Evolutionary conservation across 768 basidiomycete genomes (phyloP).

Genomic region (Butyriboletus loyo): DNA sequence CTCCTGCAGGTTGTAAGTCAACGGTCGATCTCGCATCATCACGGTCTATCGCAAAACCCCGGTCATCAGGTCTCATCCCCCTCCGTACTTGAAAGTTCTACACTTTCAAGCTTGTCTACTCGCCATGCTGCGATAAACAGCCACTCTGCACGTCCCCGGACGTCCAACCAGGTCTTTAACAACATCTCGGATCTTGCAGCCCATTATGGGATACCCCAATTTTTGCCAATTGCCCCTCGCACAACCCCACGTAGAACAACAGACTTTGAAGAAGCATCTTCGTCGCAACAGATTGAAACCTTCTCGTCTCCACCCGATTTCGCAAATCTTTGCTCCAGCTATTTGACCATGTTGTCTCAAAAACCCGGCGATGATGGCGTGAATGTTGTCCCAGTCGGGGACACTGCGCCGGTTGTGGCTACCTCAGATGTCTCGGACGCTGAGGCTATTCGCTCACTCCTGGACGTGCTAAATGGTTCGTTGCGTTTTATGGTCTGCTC

Average conservation of each 20-base stretch:
- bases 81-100: conserved; percentile 46
- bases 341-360: conserved; percentile 65
- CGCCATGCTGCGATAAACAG: conserved; percentile 61
- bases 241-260: conserved; percentile 46
- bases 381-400: conserved; percentile 31
- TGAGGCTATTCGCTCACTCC: conserved; percentile 36
- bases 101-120: conserved; percentile 50
- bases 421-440: conserved; percentile 20
- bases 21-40: conserved; percentile 39
- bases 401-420: conserved; percentile 25
- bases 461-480: conserved; percentile 40
- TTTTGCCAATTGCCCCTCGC: conserved; percentile 64
- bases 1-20: conserved; percentile 41
- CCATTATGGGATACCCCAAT: conserved; percentile 78
- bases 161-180: conserved; percentile 60
- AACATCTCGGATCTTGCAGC: conserved; percentile 66
- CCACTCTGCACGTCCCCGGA: conserved; percentile 58
- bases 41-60: conserved; percentile 36
- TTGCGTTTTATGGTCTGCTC: background rate
- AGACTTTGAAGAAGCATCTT: conserved; percentile 34
- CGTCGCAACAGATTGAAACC: conserved; percentile 22
- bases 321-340: conserved; percentile 51
- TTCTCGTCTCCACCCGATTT: conserved; percentile 38
- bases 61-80: conserved; percentile 40
- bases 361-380: conserved; percentile 41